Conservation (phyloP, 805 yeast genomes). For the Cyberlindnera mycetangii region DNA sequence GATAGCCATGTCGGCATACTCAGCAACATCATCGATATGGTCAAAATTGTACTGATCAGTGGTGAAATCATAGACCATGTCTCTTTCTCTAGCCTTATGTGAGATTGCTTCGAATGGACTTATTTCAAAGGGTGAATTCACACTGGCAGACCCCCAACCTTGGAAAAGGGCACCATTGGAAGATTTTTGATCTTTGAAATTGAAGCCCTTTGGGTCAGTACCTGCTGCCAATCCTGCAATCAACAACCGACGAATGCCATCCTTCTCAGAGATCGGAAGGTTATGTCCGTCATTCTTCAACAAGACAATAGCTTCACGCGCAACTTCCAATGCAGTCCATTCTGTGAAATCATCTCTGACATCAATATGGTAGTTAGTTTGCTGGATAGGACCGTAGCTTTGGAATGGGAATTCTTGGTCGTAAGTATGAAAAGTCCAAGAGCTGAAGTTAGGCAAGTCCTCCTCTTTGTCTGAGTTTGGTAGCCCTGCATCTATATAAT, state of each 20-base stretch:
- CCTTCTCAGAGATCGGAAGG: conserved; percentile 47
- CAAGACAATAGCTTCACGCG: conserved; percentile 54
- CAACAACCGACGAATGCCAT: conserved; percentile 39
- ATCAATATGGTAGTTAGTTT: conserved; percentile 53
- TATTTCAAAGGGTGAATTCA: conserved; percentile 51
- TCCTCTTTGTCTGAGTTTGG: conserved; percentile 38
- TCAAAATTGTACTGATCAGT: conserved; percentile 46
- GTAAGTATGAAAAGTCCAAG: conserved; percentile 55
- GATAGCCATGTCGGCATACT: conserved; percentile 48
- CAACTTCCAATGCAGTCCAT: conserved; percentile 48
- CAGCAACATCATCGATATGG: conserved; percentile 42
- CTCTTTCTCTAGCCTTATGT: conserved; percentile 42
- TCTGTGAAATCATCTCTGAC: conserved; percentile 48
- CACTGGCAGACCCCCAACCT: conserved; percentile 68
- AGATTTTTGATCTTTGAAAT: conserved; percentile 50
- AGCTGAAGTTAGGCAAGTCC: conserved; percentile 49
- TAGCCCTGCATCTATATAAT: conserved; percentile 38
- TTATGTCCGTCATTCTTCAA: conserved; percentile 50
- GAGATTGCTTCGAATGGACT: conserved; percentile 58
- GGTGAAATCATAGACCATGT: conserved; percentile 43
- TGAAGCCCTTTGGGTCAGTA: conserved; percentile 48
- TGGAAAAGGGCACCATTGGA: conserved; percentile 51
- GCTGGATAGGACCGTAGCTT: conserved; percentile 50
- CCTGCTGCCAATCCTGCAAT: conserved; percentile 55
- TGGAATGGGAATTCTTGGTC: conserved; percentile 55